These are phyloP conservation scores for Balamuthia mandrillaris DNA, from an alignment of 208 protist species.

Conservation along the genomic window DNA sequence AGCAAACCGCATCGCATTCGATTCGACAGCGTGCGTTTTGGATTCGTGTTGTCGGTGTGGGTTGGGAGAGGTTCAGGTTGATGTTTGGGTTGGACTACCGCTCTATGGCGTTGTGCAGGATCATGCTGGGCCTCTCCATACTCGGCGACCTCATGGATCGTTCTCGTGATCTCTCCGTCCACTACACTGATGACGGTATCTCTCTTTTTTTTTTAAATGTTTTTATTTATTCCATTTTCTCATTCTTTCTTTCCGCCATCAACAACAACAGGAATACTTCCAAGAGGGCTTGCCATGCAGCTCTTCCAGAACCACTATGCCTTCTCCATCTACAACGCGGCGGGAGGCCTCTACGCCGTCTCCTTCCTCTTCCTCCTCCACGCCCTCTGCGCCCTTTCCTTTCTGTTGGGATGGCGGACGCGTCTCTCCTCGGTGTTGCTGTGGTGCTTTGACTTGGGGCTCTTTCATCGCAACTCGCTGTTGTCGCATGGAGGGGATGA, in stretches of 20 bases:
- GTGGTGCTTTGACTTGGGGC: not conserved
- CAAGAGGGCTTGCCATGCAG: no score
- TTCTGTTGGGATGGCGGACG: constrained; percentile 12
- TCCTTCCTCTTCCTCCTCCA: constrained; percentile 1
- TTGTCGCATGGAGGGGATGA: constrained; percentile 17
- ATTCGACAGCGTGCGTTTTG: no score
- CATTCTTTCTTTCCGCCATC: no score
- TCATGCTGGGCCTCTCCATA: not conserved
- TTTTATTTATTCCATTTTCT: no score
- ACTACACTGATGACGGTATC: constrained; percentile 35
- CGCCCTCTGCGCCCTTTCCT: not conserved
- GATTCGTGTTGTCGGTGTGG: no score
- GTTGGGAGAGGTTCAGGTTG: no score
- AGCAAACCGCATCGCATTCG: no score
- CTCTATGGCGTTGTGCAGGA: not conserved
- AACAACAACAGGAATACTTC: no score
- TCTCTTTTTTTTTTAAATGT: no score
- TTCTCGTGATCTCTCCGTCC: not conserved
- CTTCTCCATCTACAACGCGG: no score
- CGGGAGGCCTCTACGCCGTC: no score
- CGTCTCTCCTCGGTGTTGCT: not conserved
- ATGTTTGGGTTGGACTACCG: constrained; percentile 12
- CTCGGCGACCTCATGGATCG: constrained; percentile 9
- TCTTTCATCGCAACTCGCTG: not conserved
- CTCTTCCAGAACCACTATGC: no score